A percentile compares a stretch with the other conserved stretches of the same genome.
These are phyloP conservation scores for Mycothermus thermophilus DNA, from an alignment of 495 filamentous ascomycete genomes.

Conservation along the genomic window DNA sequence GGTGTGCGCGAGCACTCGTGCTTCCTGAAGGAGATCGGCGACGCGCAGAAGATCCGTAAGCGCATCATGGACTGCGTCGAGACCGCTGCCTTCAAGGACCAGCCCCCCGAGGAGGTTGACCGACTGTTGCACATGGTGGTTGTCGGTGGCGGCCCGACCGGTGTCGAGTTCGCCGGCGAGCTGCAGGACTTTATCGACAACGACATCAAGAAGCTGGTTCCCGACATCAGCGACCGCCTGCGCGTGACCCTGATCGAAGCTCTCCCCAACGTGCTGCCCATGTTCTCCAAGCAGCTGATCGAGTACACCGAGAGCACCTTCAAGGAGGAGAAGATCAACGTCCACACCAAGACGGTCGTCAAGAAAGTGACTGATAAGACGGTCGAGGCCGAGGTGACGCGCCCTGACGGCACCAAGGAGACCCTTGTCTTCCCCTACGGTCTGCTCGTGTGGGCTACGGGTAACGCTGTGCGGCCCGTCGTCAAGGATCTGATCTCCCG, in stretches of 20 bases:
- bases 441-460: slow-evolving; percentile 94
- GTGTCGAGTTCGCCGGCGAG: slow-evolving; percentile 96
- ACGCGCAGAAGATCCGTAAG: slow-evolving; percentile 91
- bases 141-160: slow-evolving; percentile 92
- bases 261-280: slow-evolving; percentile 92
- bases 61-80: slow-evolving; percentile 99
- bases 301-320: slow-evolving; percentile 98
- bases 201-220: slow-evolving; percentile 95
- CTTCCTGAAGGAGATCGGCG: slow-evolving; percentile 95
- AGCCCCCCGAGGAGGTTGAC: slow-evolving; percentile 75
- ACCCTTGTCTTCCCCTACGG: slow-evolving; percentile 80
- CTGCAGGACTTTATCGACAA: slow-evolving; percentile 97
- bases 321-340: slow-evolving; percentile 93
- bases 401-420: slow-evolving; percentile 76
- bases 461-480: slow-evolving; percentile 81
- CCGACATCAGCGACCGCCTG: slow-evolving; percentile 87
- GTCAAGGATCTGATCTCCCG: slow-evolving; percentile 82
- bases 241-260: slow-evolving; percentile 95
- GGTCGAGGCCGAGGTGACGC: slow-evolving; percentile 79
- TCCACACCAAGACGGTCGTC: slow-evolving; percentile 97
- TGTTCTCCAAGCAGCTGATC: slow-evolving; percentile 98
- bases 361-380: slow-evolving; percentile 91
- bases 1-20: slow-evolving; percentile 90
- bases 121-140: slow-evolving; percentile 98
- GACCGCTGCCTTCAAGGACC: slow-evolving; percentile 96